Evolutionary conservation across 495 filamentous ascomycete species (phyloP), one percentile per base, ranked within the genome.

Genomic region (Hapsidospora chrysogenum): DNA sequence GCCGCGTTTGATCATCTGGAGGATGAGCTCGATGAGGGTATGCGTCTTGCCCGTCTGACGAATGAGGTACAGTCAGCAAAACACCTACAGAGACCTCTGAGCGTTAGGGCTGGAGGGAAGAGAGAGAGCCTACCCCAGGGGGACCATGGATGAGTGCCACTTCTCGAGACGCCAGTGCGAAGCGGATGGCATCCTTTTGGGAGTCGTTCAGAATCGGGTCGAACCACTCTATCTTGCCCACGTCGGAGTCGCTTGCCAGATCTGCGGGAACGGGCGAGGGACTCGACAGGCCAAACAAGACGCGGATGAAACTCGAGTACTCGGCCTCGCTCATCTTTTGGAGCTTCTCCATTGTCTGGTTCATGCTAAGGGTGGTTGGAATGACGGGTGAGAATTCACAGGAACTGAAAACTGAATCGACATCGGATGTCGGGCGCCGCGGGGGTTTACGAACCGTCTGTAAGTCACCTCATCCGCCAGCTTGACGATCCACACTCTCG

Each of bases 61-160:
- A 10, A 28, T 9, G 21, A 11, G 8, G 2, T 4, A 13, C n/a
- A 37, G 7, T 33, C 11, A 34, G 23, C 31, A 17, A 4, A 17
- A 28, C 1, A n/a, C n/a, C n/a, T n/a, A n/a, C n/a, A n/a, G n/a
- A n/a, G n/a, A n/a, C n/a, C n/a, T n/a, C 11, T 1, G 13, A 4
- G 13, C 21, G 11, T 18, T n/a, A n/a, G n/a, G n/a, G n/a, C n/a
- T n/a, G n/a, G n/a, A n/a, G n/a, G n/a, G n/a, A n/a, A n/a, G n/a
- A n/a, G n/a, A n/a, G 54, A 13, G 10, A 25, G 19, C 64, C 49
- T 51, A 68, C 70, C 5, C 89, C 89, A 1, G 89, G 89, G 1
- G 89, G 89, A 0, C 89, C 89, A 52, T 96, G 89, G 36, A 99
- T 93, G 35, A 99, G 63, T 4, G 85, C 85, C 18, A 99, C 72